Percentiles rank a stretch among this genome's conserved stretches.
Evolutionary conservation across 345 rosid species (phyloP).

Genomic region (Euclidium syriacum): DNA sequence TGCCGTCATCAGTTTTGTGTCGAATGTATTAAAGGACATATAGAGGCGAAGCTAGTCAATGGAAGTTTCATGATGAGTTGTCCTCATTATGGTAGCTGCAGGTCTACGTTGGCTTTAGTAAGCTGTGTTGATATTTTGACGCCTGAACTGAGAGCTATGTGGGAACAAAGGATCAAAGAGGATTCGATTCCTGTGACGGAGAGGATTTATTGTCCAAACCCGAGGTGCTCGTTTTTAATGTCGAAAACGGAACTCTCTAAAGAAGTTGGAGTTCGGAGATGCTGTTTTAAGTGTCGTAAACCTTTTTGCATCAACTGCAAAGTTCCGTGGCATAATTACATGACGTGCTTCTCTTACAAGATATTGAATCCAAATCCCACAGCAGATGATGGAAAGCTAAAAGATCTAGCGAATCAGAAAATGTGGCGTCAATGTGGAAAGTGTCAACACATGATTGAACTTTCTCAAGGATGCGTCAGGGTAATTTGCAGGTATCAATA

Average conservation of each 20-base stretch:
- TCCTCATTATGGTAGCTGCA: conserved; percentile 58
- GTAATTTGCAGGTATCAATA: conserved; percentile 37
- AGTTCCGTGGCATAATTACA: conserved; percentile 56
- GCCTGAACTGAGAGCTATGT: conserved; percentile 37
- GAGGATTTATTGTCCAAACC: conserved; percentile 63
- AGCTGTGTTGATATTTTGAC: conserved; percentile 50
- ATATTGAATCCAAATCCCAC: conserved; percentile 26
- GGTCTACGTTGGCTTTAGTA: conserved; percentile 34
- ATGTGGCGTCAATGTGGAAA: conserved; percentile 42
- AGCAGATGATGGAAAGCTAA: conserved; percentile 36
- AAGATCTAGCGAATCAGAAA: conserved; percentile 33
- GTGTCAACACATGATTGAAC: conserved; percentile 45
- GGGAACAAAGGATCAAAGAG: conserved; percentile 46
- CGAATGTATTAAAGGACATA: conserved; percentile 63
- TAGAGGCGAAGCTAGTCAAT: conserved; percentile 52
- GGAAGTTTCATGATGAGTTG: conserved; percentile 49
- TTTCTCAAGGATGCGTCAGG: conserved; percentile 37
- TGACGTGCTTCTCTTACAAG: conserved; percentile 41
- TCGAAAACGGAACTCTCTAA: conserved; percentile 37
- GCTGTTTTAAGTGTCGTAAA: conserved; percentile 44
- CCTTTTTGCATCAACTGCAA: conserved; percentile 61
- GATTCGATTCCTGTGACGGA: conserved; percentile 50
- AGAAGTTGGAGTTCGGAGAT: conserved; percentile 36
- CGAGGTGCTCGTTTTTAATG: conserved; percentile 66
- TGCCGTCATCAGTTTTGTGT: conserved; percentile 57